phyloP scores from a whole-genome alignment of 345 rosid genomes.

The Camelina hispida region DNA sequence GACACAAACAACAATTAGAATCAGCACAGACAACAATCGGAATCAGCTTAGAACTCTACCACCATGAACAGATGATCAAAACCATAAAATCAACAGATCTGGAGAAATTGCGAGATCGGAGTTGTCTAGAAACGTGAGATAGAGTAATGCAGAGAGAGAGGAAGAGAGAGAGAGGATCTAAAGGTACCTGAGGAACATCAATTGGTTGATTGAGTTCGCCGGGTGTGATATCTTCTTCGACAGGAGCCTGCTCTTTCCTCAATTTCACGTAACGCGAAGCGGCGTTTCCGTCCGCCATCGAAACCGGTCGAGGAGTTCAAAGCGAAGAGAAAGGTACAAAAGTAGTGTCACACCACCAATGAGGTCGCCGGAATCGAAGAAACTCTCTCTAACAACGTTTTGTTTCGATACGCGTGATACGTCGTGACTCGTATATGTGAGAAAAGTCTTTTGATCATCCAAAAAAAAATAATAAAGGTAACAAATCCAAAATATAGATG shows the following conservation, averaged over 20 bases:
- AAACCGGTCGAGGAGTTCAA: slow-evolving; percentile 31
- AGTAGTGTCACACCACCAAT: background rate
- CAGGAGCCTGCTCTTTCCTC: slow-evolving; percentile 65
- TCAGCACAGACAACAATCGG: background rate
- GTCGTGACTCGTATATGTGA: slow-evolving; percentile 25
- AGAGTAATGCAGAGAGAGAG: slow-evolving; percentile 25
- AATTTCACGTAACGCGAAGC: slow-evolving; percentile 71
- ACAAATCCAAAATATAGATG: background rate
- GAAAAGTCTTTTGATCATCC: background rate
- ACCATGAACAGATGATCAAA: background rate
- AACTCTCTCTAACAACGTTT: slow-evolving; percentile 18
- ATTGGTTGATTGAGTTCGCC: slow-evolving; percentile 98
- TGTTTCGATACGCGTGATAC: slow-evolving; percentile 35
- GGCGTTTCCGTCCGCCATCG: slow-evolving; percentile 64
- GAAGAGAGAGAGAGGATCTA: slow-evolving; percentile 9
- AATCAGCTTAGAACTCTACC: slow-evolving; percentile 9
- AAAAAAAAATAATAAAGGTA: background rate
- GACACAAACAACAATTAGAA: background rate
- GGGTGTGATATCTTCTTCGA: slow-evolving; percentile 74
- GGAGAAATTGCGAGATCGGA: slow-evolving; percentile 28
- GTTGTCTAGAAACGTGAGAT: background rate
- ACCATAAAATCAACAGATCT: slow-evolving; percentile 33
- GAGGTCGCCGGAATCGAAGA: slow-evolving; percentile 24
- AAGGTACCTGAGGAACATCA: slow-evolving; percentile 68
- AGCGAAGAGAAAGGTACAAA: background rate